Evolutionary conservation across 768 basidiomycete genomes (phyloP).

Genomic region (Pulveroboletus sp.): DNA sequence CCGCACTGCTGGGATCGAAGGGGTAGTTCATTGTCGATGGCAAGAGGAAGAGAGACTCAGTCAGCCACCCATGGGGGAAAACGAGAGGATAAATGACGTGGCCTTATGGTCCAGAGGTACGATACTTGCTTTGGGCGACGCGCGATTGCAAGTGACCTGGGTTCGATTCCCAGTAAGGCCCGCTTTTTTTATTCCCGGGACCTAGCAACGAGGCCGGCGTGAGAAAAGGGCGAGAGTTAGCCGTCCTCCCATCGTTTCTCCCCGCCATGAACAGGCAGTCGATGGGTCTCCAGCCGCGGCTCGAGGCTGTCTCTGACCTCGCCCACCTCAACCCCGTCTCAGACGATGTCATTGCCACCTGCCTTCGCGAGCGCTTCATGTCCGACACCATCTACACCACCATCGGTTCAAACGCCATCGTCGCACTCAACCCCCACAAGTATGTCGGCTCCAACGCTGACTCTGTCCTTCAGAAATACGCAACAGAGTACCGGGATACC

Average conservation of each 20-base stretch:
- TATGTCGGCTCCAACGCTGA: conserved; percentile 83
- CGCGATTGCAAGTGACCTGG: conserved; percentile 35
- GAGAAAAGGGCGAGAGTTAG: conserved; percentile 25
- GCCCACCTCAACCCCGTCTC: conserved; percentile 60
- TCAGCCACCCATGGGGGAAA: no score
- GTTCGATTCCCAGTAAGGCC: conserved; percentile 38
- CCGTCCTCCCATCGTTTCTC: conserved; percentile 21
- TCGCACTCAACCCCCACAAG: conserved; percentile 93
- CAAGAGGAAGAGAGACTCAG: no score
- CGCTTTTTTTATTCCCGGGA: conserved; percentile 6
- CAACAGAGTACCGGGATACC: conserved; percentile 79
- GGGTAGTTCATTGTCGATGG: no score
- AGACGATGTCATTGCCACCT: conserved; percentile 82
- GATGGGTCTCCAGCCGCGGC: conserved; percentile 56
- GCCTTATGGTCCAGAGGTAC: conserved; percentile 38
- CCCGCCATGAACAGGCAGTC: conserved; percentile 42
- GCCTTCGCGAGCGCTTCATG: conserved; percentile 85
- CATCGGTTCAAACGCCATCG: conserved; percentile 66
- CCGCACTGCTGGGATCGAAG: background rate
- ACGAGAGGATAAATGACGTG: background rate
- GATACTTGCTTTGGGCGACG: conserved; percentile 35
- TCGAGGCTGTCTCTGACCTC: conserved; percentile 72
- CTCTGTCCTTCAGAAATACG: conserved; percentile 79
- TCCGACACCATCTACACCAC: conserved; percentile 76
- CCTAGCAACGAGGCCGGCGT: conserved; percentile 18